Base-by-base conservation (phyloP, 164 flowering plant genomes). In the Vitis labrusca region DNA sequence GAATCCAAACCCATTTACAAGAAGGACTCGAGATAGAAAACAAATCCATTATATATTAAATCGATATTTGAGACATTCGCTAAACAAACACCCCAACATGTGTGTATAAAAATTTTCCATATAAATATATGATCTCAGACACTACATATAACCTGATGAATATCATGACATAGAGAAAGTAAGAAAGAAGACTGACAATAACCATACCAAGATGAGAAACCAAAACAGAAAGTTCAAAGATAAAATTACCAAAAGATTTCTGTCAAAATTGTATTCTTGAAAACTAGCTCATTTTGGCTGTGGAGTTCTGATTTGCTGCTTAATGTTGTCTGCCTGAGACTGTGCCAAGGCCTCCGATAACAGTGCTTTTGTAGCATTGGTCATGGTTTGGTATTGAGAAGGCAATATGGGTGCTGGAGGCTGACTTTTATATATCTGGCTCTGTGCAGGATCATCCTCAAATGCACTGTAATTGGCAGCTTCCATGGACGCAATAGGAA, bases 341-440 rank as follows among this genome's bases (percentile, higher is more conserved):
- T 71, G 78, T 12, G 74, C 71, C 13, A 76, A 54, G 10, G 76
- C 71, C 56, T 80, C 80, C 1, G 80, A 72, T 14, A 72, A 47
- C 29, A 70, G 9, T 3, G 58, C 56, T 60, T 75, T 10, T 4
- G 74, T 56, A 5, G 74, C 76, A 13, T 73, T 68, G 44, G 75
- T 74, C 76, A 71, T 54, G 14, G 79, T 73, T 56, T 80, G 80
- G 32, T 74, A 71, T 55, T 74, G 77, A 70, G 79, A 65, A 54
- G 81, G 62, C 70, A 74, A 53, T 9, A 58, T 7, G 10, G 88
- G 88, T 13, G 81, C 75, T 14, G 82, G 67, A 65, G 90, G 90
- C 80, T 86, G 90, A 74, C 79, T 80, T 76, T 86, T 86, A 63
- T 86, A 86, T 73, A 86, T 84, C 62, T 76, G 88, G 27, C 63